A percentile compares a stretch with the other conserved stretches of the same genome.
phyloP scores from a whole-genome alignment of 768 basidiomycete species.

The Symmetrospora coprosmae region DNA sequence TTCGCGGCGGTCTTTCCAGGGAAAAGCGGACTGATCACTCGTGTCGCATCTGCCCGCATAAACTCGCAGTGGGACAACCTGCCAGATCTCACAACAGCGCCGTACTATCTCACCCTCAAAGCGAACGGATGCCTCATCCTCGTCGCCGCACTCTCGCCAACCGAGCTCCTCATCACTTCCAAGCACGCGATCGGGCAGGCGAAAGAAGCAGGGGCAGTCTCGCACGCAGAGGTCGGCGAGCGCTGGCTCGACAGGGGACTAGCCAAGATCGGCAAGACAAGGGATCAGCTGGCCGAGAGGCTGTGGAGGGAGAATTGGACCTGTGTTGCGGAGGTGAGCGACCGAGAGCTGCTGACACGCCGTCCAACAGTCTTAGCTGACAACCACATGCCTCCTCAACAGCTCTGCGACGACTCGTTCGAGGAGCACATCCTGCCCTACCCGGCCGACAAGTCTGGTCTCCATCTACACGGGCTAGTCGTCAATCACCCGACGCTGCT shows the following conservation, averaged over 20 bases:
- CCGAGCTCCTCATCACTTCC: constrained; percentile 67
- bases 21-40: not conserved
- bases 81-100: constrained; percentile 39
- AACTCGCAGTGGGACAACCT: constrained; percentile 31
- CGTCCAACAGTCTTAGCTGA: not conserved
- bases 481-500: constrained; percentile 49
- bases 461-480: constrained; percentile 88
- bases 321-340: constrained; percentile 70
- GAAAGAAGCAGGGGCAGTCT: constrained; percentile 34
- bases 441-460: constrained; percentile 63
- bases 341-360: no score
- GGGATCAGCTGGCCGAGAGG: constrained; percentile 55
- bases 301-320: constrained; percentile 78
- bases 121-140: constrained; percentile 97
- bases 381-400: not conserved
- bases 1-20: not conserved
- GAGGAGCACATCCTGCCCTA: constrained; percentile 91
- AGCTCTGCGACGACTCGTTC: constrained; percentile 95
- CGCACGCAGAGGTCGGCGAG: constrained; percentile 73
- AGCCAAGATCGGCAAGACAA: constrained; percentile 47
- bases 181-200: constrained; percentile 68
- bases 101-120: constrained; percentile 78
- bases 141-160: constrained; percentile 64
- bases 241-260: constrained; percentile 65
- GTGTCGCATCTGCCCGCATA: not conserved